Evolutionary conservation across 805 yeast species (phyloP).

Genomic region (Saturnispora gosingensis): DNA sequence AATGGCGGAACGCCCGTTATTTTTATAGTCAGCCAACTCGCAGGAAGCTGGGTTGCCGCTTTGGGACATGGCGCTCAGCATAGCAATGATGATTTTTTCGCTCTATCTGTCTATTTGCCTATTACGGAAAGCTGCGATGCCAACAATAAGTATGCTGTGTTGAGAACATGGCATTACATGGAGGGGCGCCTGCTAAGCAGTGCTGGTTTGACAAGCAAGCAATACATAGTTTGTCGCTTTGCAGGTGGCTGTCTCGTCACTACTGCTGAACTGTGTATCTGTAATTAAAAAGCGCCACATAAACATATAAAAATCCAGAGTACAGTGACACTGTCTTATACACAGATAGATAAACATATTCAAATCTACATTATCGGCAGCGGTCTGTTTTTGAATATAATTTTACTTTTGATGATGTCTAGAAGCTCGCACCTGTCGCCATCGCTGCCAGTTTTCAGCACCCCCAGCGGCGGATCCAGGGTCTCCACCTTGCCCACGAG

Average conservation of each 20-base stretch:
- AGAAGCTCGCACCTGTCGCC: slow-evolving; percentile 34
- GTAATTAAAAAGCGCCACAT: no score
- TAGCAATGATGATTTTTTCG: neutral
- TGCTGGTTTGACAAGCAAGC: no score
- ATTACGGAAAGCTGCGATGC: neutral
- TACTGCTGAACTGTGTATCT: no score
- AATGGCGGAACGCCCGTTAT: neutral
- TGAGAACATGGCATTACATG: no score
- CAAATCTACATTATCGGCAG: slow-evolving; percentile 58
- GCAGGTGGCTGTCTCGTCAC: no score
- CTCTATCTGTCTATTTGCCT: neutral
- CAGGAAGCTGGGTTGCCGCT: neutral
- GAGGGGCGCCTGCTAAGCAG: no score
- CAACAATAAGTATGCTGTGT: no score
- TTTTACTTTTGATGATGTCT: slow-evolving; percentile 50
- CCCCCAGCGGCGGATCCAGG: slow-evolving; percentile 56
- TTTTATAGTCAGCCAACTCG: neutral
- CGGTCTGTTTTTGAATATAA: slow-evolving; percentile 61
- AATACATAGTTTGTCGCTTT: no score
- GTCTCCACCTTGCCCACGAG: slow-evolving; percentile 51
- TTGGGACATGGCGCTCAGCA: neutral
- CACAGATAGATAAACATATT: no score
- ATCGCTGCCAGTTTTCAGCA: slow-evolving; percentile 33
- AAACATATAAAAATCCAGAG: no score
- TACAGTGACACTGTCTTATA: no score